A percentile compares a stretch with the other conserved stretches of the same genome.
Evolutionary conservation across 345 rosid species (phyloP).

Genomic region (Citrus maxima): DNA sequence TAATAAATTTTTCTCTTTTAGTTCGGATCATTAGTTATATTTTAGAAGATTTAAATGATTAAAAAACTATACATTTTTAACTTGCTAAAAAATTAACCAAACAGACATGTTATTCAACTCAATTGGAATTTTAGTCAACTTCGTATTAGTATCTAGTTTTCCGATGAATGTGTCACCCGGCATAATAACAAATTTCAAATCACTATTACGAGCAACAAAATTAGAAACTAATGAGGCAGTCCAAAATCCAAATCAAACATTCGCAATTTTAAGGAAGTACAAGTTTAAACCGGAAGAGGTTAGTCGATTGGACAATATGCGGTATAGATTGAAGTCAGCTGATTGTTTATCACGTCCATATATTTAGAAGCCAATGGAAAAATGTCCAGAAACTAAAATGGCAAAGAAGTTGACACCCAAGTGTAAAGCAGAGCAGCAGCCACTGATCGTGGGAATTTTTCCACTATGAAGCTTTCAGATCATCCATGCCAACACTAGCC

Average conservation of each 20-base stretch:
- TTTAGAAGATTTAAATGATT: no score
- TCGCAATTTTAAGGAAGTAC: neutral
- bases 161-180: no score
- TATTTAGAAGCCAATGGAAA: neutral
- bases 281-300: neutral
- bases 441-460: neutral
- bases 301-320: neutral
- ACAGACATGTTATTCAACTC: no score
- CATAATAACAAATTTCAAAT: neutral
- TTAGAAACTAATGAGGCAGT: neutral
- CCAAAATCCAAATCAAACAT: neutral
- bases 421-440: neutral
- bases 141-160: no score
- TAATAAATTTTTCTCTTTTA: no score
- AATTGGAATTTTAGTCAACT: no score
- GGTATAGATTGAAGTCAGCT: neutral
- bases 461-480: conserved; percentile 71
- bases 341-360: neutral
- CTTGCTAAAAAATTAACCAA: no score
- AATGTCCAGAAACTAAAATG: neutral
- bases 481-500: conserved; percentile 88
- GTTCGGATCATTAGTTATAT: no score
- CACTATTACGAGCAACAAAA: neutral
- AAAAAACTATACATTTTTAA: no score
- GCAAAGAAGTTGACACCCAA: neutral